These are phyloP conservation scores for Solanum hybrid DNA, from an alignment of 305 asterid species.

Conservation along the genomic window DNA sequence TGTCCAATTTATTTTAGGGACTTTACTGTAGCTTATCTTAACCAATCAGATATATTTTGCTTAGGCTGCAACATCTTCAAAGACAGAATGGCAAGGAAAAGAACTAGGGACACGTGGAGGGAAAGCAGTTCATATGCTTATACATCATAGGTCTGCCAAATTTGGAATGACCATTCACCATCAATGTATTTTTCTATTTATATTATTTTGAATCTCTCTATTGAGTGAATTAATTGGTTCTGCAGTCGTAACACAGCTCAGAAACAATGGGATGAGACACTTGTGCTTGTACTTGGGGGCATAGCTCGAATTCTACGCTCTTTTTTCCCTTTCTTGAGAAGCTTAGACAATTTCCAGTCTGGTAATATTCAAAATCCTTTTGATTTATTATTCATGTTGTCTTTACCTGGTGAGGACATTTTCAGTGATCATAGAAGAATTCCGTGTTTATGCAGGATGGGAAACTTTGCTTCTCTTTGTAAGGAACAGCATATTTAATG, in stretches of 20 bases:
- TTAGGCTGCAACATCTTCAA: slow-evolving; percentile 94
- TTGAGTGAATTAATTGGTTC: slow-evolving; percentile 10
- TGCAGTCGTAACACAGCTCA: slow-evolving; percentile 98
- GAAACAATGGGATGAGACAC: slow-evolving; percentile 99
- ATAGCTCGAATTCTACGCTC: slow-evolving; percentile 82
- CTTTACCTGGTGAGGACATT: neutral
- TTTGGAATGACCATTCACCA: slow-evolving; percentile 11
- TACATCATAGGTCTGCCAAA: slow-evolving; percentile 79
- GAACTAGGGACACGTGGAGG: slow-evolving; percentile 98
- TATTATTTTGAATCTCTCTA: slow-evolving; percentile 3
- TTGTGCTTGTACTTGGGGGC: slow-evolving; percentile 92
- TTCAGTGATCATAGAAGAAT: slow-evolving; percentile 5
- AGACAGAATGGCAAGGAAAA: slow-evolving; percentile 97
- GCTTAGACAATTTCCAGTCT: slow-evolving; percentile 60
- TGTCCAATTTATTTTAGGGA: slow-evolving; percentile 1
- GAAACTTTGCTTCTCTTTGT: slow-evolving; percentile 69
- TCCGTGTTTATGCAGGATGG: slow-evolving; percentile 60
- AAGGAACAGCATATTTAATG: slow-evolving; percentile 73
- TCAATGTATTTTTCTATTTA: neutral
- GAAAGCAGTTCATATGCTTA: slow-evolving; percentile 97
- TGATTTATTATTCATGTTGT: neutral
- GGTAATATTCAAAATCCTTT: slow-evolving; percentile 32
- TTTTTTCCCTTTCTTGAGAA: slow-evolving; percentile 74
- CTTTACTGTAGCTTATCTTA: slow-evolving; percentile 15
- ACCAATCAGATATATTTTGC: slow-evolving; percentile 14